phyloP scores from a whole-genome alignment of 176 grass and related monocot genomes.

The Musa beccarii region DNA sequence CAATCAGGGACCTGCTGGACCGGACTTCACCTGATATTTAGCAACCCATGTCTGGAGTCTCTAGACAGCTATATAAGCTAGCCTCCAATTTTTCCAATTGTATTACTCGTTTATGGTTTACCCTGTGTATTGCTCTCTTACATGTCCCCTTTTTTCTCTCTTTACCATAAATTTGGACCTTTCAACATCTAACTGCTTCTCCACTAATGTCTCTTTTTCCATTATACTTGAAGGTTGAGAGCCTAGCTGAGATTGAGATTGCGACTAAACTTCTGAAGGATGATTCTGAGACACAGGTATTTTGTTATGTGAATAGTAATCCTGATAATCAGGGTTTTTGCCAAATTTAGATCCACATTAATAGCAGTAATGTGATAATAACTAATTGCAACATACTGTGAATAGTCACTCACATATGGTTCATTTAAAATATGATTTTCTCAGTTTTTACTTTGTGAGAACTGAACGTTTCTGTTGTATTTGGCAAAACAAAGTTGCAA shows the following conservation, averaged over 20 bases:
- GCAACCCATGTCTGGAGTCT: neutral
- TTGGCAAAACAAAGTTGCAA: too few relatives aligned
- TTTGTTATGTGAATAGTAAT: conserved; percentile 5
- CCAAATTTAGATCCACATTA: neutral
- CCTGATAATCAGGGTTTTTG: neutral
- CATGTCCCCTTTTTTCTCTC: too few relatives aligned
- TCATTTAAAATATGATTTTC: too few relatives aligned
- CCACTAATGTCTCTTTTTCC: conserved; percentile 6
- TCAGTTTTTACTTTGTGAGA: too few relatives aligned
- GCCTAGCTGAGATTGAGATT: conserved; percentile 91
- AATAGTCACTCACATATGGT: too few relatives aligned
- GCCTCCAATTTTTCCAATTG: neutral
- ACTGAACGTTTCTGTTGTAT: too few relatives aligned
- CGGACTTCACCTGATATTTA: too few relatives aligned
- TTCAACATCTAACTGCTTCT: neutral
- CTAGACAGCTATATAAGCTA: neutral
- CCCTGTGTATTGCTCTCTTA: too few relatives aligned
- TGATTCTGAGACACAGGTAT: conserved; percentile 59
- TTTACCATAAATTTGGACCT: neutral
- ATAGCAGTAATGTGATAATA: neutral
- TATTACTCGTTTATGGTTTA: too few relatives aligned
- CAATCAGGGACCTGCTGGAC: too few relatives aligned
- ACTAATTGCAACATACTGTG: neutral
- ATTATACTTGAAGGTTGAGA: conserved; percentile 57
- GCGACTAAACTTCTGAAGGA: conserved; percentile 82